Evolutionary conservation across 257 asterid species (phyloP), one percentile per base, ranked within the genome.

Genomic region (Cynanchum wilfordii): DNA sequence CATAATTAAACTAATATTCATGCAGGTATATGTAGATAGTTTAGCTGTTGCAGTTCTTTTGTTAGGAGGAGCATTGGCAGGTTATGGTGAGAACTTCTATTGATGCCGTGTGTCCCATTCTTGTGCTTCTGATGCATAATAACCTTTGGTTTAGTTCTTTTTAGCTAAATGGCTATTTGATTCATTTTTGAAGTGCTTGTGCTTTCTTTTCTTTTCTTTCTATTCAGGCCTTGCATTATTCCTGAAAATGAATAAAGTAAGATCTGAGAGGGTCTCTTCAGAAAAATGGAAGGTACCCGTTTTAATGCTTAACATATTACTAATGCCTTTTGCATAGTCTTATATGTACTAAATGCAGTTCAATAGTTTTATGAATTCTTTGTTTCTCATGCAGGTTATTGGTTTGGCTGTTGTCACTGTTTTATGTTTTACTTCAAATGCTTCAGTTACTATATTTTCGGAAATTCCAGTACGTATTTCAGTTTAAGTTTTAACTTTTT

Each of bases 241-340:
- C 89, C 75, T 88, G 88, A 94, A 92, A 86, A 94, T 94, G 99
- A 88, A 84, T 79, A 90, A 87, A 85, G 97, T 94, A 82, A 92
- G 93, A 84, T 92, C 98, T 51, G 99, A 94, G 74, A 89, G 82
- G 73, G 89, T 88, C 75, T 83, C 93, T 10, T 87, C 89, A 64
- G 99, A 94, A 70, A 89, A 76, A 86, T 78, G 96, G 95, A 94
- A 94, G 97, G 99, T 91, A 80, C 72, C n/a, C 57, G 33, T 36
- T 58, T 3, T 13, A 54, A 73, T 50, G 33, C 45, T 47, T 27
- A 19, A 52, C 57, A 52, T 52, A n/a, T 52, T 52, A 55, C 6
- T 22, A 10, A 0, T 11, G 33, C 64, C 36, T 58, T 58, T 58
- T 58, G 64, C 38, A 57, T 11, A 2, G 64, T 12, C 15, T 57